Percentiles rank a stretch among this genome's conserved stretches.
Conservation (phyloP, 2,329 filamentous ascomycete species). For the Colletotrichum sp. region DNA sequence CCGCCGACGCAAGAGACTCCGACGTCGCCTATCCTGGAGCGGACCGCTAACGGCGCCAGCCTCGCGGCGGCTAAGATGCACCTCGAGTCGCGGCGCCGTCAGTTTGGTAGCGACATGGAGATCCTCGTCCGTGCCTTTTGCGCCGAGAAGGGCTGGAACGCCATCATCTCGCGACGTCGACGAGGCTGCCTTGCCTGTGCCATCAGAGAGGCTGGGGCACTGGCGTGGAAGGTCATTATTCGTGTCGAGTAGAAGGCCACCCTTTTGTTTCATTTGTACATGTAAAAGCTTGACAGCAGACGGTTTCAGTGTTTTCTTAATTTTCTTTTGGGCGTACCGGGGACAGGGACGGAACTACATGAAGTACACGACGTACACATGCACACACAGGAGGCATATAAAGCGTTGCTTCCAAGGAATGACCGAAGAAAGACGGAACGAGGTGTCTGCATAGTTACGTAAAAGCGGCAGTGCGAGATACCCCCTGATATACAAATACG, state of each 20-base stretch:
- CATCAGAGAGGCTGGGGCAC: conserved; percentile 74
- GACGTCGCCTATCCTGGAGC: conserved; percentile 52
- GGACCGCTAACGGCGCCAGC: conserved; percentile 39
- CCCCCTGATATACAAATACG: conserved; percentile 3
- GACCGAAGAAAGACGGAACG: neutral
- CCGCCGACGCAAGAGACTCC: conserved; percentile 50
- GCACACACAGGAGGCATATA: conserved; percentile 2
- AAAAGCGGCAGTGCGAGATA: conserved; percentile 10
- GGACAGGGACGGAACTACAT: neutral
- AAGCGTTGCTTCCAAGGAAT: conserved; percentile 10
- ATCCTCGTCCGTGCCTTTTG: conserved; percentile 76
- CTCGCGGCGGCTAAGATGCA: conserved; percentile 58
- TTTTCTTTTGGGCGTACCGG: neutral
- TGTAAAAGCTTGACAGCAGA: neutral
- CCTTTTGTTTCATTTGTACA: neutral
- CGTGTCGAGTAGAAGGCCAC: conserved; percentile 51
- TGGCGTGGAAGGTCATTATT: conserved; percentile 73
- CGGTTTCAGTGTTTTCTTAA: neutral
- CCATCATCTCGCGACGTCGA: conserved; percentile 69
- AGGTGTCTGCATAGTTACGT: conserved; percentile 9
- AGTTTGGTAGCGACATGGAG: conserved; percentile 70
- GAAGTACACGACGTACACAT: neutral
- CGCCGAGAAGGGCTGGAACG: conserved; percentile 76
- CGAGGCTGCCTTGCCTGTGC: conserved; percentile 77
- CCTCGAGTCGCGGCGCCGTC: conserved; percentile 59